Percentiles rank a stretch among this genome's conserved stretches.
These are phyloP conservation scores for Petunia axillaris DNA, from an alignment of 257 asterid genomes.

Conservation along the genomic window DNA sequence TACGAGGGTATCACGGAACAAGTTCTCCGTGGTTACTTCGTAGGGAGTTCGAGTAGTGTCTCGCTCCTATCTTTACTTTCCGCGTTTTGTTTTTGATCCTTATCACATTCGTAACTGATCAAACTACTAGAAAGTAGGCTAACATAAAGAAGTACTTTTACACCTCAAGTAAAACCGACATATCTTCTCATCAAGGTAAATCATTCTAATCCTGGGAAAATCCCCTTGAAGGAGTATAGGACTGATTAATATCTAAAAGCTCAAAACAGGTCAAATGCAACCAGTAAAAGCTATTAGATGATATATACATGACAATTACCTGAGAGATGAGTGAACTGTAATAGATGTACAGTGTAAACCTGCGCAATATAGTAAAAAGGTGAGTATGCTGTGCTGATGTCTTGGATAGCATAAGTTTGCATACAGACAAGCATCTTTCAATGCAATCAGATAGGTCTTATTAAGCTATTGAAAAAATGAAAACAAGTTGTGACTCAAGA, in stretches of 20 bases:
- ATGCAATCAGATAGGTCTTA: background rate
- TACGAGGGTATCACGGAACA: too few species aligned
- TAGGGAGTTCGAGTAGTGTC: too few species aligned
- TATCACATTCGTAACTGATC: background rate
- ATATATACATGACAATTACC: slow-evolving; percentile 40
- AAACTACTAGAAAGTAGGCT: background rate
- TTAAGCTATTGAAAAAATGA: background rate
- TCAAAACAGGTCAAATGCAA: background rate
- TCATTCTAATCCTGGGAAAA: slow-evolving; percentile 18
- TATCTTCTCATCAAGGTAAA: background rate
- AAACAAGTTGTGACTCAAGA: background rate
- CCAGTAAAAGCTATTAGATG: slow-evolving; percentile 11
- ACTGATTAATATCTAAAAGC: slow-evolving; percentile 12
- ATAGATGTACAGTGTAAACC: slow-evolving; percentile 57
- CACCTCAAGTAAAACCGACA: background rate
- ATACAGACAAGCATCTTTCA: background rate
- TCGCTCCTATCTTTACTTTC: too few species aligned
- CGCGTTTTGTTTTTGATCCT: too few species aligned
- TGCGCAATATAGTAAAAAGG: slow-evolving; percentile 38
- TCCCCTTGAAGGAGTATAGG: slow-evolving; percentile 1
- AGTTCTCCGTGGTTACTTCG: too few species aligned
- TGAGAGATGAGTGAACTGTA: slow-evolving; percentile 57
- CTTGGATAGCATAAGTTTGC: slow-evolving; percentile 16
- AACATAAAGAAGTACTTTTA: background rate
- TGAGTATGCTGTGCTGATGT: slow-evolving; percentile 12